Percentiles rank a stretch among this genome's conserved stretches.
These are phyloP conservation scores for Leptomonas seymouri DNA, from an alignment of 208 protist species.

Conservation along the genomic window DNA sequence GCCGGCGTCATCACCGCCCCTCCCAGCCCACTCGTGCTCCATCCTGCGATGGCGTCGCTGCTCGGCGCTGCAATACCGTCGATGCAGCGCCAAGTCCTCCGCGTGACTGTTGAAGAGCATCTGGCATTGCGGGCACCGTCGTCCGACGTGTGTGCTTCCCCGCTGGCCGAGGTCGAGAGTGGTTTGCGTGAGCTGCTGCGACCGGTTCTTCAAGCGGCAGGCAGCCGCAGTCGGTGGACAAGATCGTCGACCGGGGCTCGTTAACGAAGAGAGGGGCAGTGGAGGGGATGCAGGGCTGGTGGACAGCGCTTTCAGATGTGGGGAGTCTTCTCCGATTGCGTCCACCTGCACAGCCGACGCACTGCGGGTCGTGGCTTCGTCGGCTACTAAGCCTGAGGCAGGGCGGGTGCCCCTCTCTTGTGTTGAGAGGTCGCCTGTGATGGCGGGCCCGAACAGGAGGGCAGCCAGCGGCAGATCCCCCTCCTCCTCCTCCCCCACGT, in stretches of 20 bases:
- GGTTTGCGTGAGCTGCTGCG: slow-evolving; percentile 46
- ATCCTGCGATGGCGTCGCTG: not conserved
- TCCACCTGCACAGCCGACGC: too few species aligned
- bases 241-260: too few species aligned
- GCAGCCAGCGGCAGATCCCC: slow-evolving; percentile 12
- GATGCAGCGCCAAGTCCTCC: slow-evolving; percentile 61
- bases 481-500: not conserved
- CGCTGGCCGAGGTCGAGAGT: slow-evolving; percentile 77
- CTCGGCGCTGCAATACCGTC: slow-evolving; percentile 35
- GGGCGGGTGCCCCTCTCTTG: too few species aligned
- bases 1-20: not conserved
- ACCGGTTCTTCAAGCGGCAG: not conserved
- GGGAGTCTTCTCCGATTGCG: too few species aligned
- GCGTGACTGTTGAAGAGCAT: slow-evolving; percentile 65
- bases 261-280: too few species aligned
- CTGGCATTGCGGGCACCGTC: slow-evolving; percentile 48
- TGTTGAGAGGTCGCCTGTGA: not conserved
- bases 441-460: not conserved
- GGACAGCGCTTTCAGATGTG: too few species aligned
- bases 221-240: too few species aligned
- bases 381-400: too few species aligned
- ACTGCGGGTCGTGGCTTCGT: not conserved
- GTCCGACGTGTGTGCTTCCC: slow-evolving; percentile 24
- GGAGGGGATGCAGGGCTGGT: too few species aligned
- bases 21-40: not conserved